phyloP scores from a whole-genome alignment of 306 rosid species.

The Cicer chorassanicum region DNA sequence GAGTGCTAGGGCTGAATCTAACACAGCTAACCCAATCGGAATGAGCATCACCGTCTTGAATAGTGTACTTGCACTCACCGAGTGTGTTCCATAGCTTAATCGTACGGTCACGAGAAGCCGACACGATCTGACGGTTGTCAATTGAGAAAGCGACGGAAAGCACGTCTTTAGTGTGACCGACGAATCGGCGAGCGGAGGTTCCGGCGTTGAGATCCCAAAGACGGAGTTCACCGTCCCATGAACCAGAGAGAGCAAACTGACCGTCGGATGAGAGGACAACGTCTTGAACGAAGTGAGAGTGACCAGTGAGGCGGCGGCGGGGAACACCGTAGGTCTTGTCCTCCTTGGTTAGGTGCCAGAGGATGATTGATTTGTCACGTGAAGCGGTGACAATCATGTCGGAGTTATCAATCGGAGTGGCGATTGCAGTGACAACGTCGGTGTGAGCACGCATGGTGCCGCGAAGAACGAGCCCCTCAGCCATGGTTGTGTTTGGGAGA shows the following conservation, averaged over 20 bases:
- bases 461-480: slow-evolving; percentile 74
- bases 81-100: slow-evolving; percentile 97
- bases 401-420: slow-evolving; percentile 84
- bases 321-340: slow-evolving; percentile 92
- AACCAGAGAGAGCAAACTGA: slow-evolving; percentile 96
- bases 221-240: slow-evolving; percentile 99
- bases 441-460: slow-evolving; percentile 98
- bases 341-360: slow-evolving; percentile 91
- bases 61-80: slow-evolving; percentile 96
- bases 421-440: slow-evolving; percentile 92
- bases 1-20: slow-evolving; percentile 73
- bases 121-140: slow-evolving; percentile 98
- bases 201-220: slow-evolving; percentile 93
- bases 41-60: slow-evolving; percentile 78
- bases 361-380: slow-evolving; percentile 88
- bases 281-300: slow-evolving; percentile 88
- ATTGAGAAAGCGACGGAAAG: slow-evolving; percentile 92
- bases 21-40: slow-evolving; percentile 94
- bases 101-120: slow-evolving; percentile 95
- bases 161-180: slow-evolving; percentile 94
- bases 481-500: slow-evolving; percentile 41
- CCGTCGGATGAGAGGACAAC: slow-evolving; percentile 97
- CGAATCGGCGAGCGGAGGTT: slow-evolving; percentile 81
- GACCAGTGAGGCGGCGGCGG: slow-evolving; percentile 90
- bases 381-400: slow-evolving; percentile 90